phyloP scores from a whole-genome alignment of 2,329 filamentous ascomycete species.

The Apiospora kogelbergensis region DNA sequence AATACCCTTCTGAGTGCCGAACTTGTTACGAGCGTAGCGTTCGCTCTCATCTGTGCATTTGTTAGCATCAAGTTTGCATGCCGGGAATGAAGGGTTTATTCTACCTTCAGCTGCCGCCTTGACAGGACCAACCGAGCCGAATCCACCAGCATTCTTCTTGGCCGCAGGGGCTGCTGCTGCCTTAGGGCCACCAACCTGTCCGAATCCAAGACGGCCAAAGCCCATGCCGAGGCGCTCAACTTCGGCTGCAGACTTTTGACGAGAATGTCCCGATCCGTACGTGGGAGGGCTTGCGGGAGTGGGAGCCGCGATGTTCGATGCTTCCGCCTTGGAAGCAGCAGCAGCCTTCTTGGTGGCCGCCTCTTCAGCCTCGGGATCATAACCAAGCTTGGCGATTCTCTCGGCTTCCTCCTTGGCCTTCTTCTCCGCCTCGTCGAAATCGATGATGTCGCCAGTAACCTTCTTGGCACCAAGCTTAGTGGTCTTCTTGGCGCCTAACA shows the following conservation, averaged over 20 bases:
- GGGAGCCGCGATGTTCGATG: conserved; percentile 67
- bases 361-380: conserved; percentile 87
- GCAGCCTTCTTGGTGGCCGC: conserved; percentile 42
- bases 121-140: conserved; percentile 79
- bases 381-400: conserved; percentile 90
- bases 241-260: conserved; percentile 70
- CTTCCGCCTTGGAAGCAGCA: conserved; percentile 39
- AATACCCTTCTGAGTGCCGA: conserved; percentile 91
- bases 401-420: conserved; percentile 98
- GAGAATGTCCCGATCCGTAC: conserved; percentile 61
- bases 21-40: conserved; percentile 82
- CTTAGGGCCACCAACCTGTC: conserved; percentile 71
- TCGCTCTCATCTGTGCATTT: conserved; percentile 66
- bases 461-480: conserved; percentile 93
- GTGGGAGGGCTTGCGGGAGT: conserved; percentile 71
- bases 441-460: conserved; percentile 74
- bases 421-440: conserved; percentile 96
- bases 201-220: conserved; percentile 81
- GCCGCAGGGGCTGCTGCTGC: conserved; percentile 52
- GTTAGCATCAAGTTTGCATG: neutral
- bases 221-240: conserved; percentile 90
- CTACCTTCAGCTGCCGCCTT: conserved; percentile 70
- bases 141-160: conserved; percentile 79
- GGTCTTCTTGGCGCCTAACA: conserved; percentile 82
- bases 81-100: conserved; percentile 17